phyloP scores from a whole-genome alignment of 371 early-diverging fungal genomes.

The Coelomomyces lativittatus region DNA sequence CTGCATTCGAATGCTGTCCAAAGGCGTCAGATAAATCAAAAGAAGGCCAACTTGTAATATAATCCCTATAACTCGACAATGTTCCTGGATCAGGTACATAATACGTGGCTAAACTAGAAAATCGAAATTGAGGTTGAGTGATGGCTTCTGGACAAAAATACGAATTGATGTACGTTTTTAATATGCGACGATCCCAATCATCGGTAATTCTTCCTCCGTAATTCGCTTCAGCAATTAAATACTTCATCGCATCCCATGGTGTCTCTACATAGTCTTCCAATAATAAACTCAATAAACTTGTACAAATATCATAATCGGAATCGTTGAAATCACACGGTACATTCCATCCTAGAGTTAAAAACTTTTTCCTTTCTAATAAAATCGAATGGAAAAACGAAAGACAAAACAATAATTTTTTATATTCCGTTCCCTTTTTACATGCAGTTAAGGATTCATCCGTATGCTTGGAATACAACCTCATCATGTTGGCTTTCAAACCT shows the following conservation, averaged over 20 bases:
- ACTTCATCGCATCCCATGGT: conserved; percentile 39
- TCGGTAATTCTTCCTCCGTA: conserved; percentile 46
- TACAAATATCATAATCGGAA: conserved; percentile 29
- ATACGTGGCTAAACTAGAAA: conserved; percentile 12
- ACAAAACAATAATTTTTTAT: conserved; percentile 28
- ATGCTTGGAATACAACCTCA: conserved; percentile 23
- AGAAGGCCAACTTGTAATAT: conserved; percentile 26
- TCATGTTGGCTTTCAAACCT: conserved; percentile 32
- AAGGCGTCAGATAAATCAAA: conserved; percentile 40
- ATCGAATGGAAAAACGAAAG: conserved; percentile 42
- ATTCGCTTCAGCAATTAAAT: conserved; percentile 42
- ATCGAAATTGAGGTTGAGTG: conserved; percentile 24
- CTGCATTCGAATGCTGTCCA: conserved; percentile 40
- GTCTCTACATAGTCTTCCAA: conserved; percentile 16
- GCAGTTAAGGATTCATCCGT: conserved; percentile 16
- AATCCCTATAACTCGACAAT: conserved; percentile 17
- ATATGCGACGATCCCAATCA: conserved; percentile 34
- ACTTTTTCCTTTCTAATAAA: conserved; percentile 41
- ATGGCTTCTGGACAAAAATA: conserved; percentile 35
- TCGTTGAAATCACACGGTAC: conserved; percentile 43
- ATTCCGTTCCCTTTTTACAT: conserved; percentile 18
- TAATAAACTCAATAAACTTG: conserved; percentile 23
- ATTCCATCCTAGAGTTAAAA: conserved; percentile 42
- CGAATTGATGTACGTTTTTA: conserved; percentile 35
- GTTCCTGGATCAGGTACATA: conserved; percentile 12